phyloP scores from a whole-genome alignment of 2,329 filamentous ascomycete genomes.

The Colletotrichum sp. region DNA sequence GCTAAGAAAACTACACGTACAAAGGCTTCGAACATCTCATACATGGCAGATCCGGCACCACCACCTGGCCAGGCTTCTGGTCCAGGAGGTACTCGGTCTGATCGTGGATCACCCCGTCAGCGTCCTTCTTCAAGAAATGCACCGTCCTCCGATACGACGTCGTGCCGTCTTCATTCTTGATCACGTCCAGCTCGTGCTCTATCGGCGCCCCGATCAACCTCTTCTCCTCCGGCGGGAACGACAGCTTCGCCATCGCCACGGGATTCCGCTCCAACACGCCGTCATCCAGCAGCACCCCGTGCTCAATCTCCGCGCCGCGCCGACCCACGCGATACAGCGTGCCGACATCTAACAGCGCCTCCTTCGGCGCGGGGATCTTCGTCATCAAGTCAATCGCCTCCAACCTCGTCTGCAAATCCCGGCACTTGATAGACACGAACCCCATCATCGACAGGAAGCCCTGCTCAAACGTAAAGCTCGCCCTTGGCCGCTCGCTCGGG shows the following conservation, averaged over 20 bases:
- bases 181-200: constrained; percentile 1
- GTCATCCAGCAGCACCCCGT: constrained; percentile 8
- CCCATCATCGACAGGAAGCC: neutral
- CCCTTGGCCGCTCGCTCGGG: constrained; percentile 24
- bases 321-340: constrained; percentile 8
- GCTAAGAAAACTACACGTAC: neutral
- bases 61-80: neutral
- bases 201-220: neutral
- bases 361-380: constrained; percentile 25
- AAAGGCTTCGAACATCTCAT: constrained; percentile 8
- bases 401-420: constrained; percentile 37
- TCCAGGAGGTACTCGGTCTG: constrained; percentile 8
- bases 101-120: neutral
- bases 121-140: neutral
- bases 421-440: neutral
- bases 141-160: constrained; percentile 3
- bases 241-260: neutral
- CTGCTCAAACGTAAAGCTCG: constrained; percentile 10
- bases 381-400: constrained; percentile 37
- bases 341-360: neutral
- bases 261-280: constrained; percentile 2
- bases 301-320: constrained; percentile 9
- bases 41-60: neutral
- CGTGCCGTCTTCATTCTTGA: neutral
- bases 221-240: neutral